phyloP scores from a whole-genome alignment of 1,284 basidiomycete genomes.

The Leccinum angustisporum region DNA sequence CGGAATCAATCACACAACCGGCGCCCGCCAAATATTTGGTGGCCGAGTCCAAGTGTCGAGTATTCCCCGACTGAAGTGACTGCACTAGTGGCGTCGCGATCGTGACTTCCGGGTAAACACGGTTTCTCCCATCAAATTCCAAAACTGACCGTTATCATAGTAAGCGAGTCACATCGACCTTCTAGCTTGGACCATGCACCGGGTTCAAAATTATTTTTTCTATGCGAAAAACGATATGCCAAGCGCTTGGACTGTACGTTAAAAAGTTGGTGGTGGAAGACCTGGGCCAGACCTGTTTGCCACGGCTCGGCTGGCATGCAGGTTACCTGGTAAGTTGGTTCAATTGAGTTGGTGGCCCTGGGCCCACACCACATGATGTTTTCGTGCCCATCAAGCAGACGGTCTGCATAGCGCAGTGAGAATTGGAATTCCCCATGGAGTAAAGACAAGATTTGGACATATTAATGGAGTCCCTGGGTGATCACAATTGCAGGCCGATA shows the following conservation, averaged over 20 bases:
- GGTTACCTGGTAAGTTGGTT: not conserved
- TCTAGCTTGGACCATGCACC: not conserved
- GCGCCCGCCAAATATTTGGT: conserved; percentile 9
- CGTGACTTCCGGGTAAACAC: not conserved
- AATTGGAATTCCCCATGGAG: not conserved
- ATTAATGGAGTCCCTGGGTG: not conserved
- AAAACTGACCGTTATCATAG: not conserved
- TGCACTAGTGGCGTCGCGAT: not conserved
- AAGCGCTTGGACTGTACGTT: not conserved
- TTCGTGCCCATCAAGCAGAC: not conserved
- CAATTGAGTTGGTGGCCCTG: not conserved
- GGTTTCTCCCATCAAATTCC: not conserved
- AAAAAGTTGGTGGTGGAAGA: not conserved
- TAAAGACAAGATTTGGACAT: not conserved
- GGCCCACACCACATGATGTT: not conserved
- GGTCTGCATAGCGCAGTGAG: not conserved
- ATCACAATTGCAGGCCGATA: conserved; percentile 6
- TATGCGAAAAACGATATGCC: not conserved
- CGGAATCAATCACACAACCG: not conserved
- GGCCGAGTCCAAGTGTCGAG: conserved; percentile 3
- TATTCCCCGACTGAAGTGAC: not conserved
- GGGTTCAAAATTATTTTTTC: not conserved
- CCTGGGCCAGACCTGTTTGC: not conserved
- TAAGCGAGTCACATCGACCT: not conserved
- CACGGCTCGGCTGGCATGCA: not conserved